Conservation (phyloP, 78 protist species). For the Cavenderia fasciculata region DNA sequence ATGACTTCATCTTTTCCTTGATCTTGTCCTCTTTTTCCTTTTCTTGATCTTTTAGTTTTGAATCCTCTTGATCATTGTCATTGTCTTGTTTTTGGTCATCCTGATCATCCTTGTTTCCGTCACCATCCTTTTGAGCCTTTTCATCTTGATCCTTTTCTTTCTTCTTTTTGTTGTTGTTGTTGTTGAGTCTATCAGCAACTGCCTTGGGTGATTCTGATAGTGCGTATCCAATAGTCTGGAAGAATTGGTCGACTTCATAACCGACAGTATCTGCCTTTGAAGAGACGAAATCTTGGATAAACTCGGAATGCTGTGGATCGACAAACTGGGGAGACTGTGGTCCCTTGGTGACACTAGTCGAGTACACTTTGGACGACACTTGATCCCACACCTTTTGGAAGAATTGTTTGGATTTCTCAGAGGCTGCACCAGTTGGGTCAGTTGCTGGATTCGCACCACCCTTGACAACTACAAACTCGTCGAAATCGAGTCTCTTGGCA, state of each 20-base stretch:
- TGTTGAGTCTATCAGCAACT: background rate
- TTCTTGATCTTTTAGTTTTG: background rate
- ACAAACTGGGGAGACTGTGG: too few species aligned
- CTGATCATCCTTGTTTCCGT: constrained; percentile 7
- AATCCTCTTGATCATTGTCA: background rate
- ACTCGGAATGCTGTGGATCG: background rate
- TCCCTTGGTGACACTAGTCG: too few species aligned
- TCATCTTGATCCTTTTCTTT: constrained; percentile 3
- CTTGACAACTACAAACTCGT: background rate
- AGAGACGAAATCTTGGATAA: constrained; percentile 20
- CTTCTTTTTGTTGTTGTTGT: constrained; percentile 1
- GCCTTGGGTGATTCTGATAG: too few species aligned
- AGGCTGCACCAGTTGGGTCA: background rate
- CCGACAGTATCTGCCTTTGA: constrained; percentile 13
- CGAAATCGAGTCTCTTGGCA: background rate
- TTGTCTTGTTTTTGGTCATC: background rate
- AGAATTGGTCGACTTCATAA: constrained; percentile 8
- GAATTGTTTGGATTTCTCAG: background rate
- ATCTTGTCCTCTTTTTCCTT: background rate
- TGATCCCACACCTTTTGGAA: constrained; percentile 23
- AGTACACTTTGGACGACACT: too few species aligned
- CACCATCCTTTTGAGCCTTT: background rate
- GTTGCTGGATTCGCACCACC: background rate
- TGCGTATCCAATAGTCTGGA: constrained; percentile 9
- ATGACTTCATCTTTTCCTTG: background rate